Evolutionary conservation across 495 filamentous ascomycete genomes (phyloP), one percentile per base, ranked within the genome.

Genomic region (Cercophora samala): DNA sequence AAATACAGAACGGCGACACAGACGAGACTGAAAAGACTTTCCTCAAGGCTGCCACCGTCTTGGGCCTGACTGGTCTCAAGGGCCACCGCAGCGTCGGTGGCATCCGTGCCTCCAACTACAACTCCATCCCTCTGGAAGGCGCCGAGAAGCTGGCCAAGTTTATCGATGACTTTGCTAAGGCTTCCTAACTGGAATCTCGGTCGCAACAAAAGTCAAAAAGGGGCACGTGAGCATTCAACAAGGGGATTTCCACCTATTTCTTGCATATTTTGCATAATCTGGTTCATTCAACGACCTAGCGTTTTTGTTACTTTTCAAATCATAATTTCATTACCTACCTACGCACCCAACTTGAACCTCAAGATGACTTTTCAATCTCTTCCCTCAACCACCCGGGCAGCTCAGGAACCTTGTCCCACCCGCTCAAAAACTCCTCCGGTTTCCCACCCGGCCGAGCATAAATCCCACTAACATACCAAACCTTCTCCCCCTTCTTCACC

Each of bases 41-140:
- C 78, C 77, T 97, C 62, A 84, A 86, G 62, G 88, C 89, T 25
- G 90, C 90, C 13, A 85, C 87, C 46, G 80, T 82, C 70, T 78
- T 77, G 51, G 83, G 86, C 13, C 77, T 96, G 53, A 82, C 83
- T 37, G 92, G 92, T 15, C 76, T 95, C 70, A 95, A 93, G 78
- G 92, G 91, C 0, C 91, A 96, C 77, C 80, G 92, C 64, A 91
- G 88, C 66, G 89, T 96, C 1, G 89, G 90, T 53, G 89, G 91
- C 66, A 88, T 90, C 62, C 80, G 87, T 21, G 82, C 84, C 42
- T 84, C 78, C 68, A 89, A 87, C 68, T 90, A 89, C 77, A 91
- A 90, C 74, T 87, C 87, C 8, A 83, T 91, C 55, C 72, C 85
- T 2, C 72, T 86, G 37, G 81, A 77, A 9, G 87, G 82, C 5